Conservation (phyloP, 177 flowering plant genomes). For the Vitis hybrid region DNA sequence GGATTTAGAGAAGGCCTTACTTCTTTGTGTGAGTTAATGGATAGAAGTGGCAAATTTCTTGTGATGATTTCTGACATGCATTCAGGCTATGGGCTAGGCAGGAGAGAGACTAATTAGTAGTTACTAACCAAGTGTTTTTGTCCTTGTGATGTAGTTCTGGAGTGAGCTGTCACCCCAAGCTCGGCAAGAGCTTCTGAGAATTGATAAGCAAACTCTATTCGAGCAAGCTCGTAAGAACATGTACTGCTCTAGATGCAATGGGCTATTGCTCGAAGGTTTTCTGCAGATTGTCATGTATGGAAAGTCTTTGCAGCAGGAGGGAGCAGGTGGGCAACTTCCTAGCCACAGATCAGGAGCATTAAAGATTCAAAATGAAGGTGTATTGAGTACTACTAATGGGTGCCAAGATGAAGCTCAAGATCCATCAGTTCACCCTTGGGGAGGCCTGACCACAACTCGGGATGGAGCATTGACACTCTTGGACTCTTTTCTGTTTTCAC, state of each 20-base stretch:
- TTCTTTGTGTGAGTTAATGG: too few species aligned
- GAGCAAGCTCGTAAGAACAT: slow-evolving; percentile 97
- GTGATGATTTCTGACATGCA: not conserved
- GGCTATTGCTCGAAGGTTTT: slow-evolving; percentile 89
- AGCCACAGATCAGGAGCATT: slow-evolving; percentile 29
- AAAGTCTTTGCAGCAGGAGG: slow-evolving; percentile 80
- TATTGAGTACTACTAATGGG: slow-evolving; percentile 19
- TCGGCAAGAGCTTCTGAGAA: slow-evolving; percentile 73
- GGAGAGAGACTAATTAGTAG: not conserved
- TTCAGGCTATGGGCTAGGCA: too few species aligned
- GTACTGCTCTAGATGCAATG: slow-evolving; percentile 99
- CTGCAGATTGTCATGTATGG: slow-evolving; percentile 93
- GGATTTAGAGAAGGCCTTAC: too few species aligned
- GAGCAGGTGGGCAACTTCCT: slow-evolving; percentile 33
- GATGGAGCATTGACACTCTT: slow-evolving; percentile 87
- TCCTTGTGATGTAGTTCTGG: slow-evolving; percentile 73
- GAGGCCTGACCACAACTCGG: slow-evolving; percentile 84
- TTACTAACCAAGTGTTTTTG: slow-evolving; percentile 14
- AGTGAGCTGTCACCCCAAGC: slow-evolving; percentile 74
- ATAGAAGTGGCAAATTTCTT: too few species aligned
- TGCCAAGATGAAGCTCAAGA: slow-evolving; percentile 76
- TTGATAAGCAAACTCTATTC: slow-evolving; percentile 85
- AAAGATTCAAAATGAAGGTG: slow-evolving; percentile 35
- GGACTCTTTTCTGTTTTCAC: slow-evolving; percentile 74
- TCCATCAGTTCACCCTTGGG: slow-evolving; percentile 98